Percentiles rank a stretch among this genome's conserved stretches.
Evolutionary conservation across 257 asterid genomes (phyloP).

Genomic region (Primulina huaijiensis): DNA sequence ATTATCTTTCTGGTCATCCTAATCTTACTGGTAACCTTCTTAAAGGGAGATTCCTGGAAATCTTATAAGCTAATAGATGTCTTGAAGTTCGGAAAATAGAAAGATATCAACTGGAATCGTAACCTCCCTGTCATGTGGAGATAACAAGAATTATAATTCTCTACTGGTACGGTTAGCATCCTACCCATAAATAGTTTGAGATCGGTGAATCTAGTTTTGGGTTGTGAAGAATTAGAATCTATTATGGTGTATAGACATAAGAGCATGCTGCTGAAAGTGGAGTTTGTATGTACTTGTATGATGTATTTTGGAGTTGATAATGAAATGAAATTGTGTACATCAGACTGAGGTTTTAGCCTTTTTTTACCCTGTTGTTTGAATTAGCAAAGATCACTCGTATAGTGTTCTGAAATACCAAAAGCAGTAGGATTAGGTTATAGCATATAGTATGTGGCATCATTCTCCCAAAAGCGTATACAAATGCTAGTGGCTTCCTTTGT

Average conservation of each 20-base stretch:
- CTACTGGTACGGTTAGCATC: slow-evolving; percentile 1
- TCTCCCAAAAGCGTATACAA: background rate
- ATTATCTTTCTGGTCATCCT: slow-evolving; percentile 14
- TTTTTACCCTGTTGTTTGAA: background rate
- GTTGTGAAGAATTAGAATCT: slow-evolving; percentile 4
- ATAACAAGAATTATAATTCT: background rate
- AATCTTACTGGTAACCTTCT: slow-evolving; percentile 16
- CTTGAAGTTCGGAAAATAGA: background rate
- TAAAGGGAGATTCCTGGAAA: slow-evolving; percentile 7
- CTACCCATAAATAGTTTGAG: slow-evolving; percentile 4
- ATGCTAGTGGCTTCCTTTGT: background rate
- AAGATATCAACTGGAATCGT: background rate
- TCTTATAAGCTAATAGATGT: background rate
- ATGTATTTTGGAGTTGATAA: background rate
- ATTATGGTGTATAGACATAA: slow-evolving; percentile 1
- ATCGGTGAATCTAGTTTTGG: slow-evolving; percentile 21
- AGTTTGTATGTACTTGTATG: background rate
- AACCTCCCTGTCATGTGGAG: background rate
- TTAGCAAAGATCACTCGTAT: background rate
- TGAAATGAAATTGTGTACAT: background rate
- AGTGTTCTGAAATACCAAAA: background rate
- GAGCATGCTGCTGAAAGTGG: background rate
- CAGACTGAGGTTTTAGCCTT: background rate
- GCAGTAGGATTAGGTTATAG: background rate
- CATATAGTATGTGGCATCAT: background rate